Evolutionary conservation across 2,329 filamentous ascomycete genomes (phyloP).

Genomic region (Cladosporium velox): DNA sequence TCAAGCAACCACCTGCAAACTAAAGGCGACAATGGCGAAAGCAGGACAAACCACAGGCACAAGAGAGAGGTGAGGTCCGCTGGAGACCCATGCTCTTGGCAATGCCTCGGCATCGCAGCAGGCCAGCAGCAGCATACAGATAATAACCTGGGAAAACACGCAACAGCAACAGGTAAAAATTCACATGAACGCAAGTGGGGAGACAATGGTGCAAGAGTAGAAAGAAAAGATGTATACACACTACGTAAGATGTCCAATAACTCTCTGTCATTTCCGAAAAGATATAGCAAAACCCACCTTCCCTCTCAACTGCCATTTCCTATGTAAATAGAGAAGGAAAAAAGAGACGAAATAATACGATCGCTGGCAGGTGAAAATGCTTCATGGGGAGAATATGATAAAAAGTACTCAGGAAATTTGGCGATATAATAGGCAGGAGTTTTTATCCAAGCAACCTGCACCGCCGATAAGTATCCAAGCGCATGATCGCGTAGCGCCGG

Average conservation of each 20-base stretch:
- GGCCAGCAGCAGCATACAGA: not conserved
- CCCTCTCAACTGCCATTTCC: not conserved
- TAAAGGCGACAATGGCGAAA: not conserved
- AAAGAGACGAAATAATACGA: not conserved
- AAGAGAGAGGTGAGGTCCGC: not conserved
- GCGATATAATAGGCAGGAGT: not conserved
- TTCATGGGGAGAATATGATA: not conserved
- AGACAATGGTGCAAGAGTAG: not conserved
- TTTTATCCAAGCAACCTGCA: not conserved
- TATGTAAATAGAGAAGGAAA: not conserved
- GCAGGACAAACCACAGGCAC: not conserved
- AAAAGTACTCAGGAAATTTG: not conserved
- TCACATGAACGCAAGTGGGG: no score
- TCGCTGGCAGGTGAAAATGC: not conserved
- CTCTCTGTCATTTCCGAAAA: not conserved
- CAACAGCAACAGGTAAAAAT: not conserved
- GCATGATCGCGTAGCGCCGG: not conserved
- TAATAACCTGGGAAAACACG: not conserved
- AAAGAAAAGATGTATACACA: not conserved
- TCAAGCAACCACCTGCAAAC: no score
- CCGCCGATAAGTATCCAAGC: not conserved
- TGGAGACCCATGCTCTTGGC: not conserved
- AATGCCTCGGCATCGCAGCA: not conserved
- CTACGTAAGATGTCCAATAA: not conserved
- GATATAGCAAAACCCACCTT: not conserved